phyloP scores from a whole-genome alignment of 2,329 filamentous ascomycete species.

The Anthostomella pinea region DNA sequence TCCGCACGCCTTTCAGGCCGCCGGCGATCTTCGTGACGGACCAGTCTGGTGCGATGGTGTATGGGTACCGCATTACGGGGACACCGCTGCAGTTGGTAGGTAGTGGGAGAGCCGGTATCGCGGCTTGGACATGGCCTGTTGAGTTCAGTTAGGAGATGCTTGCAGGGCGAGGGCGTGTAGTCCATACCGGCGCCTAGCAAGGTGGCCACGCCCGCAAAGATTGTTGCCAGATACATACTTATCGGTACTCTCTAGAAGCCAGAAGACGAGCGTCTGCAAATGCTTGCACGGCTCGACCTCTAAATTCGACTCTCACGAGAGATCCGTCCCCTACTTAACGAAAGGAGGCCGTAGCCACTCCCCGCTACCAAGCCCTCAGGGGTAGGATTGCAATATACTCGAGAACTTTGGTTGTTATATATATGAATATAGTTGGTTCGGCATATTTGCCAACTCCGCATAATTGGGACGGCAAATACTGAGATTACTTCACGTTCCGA shows the following conservation, averaged over 20 bases:
- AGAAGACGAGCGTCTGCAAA: not conserved
- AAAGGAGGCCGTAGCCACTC: not conserved
- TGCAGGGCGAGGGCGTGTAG: not conserved
- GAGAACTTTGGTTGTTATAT: slow-evolving; percentile 10
- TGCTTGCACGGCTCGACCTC: not conserved
- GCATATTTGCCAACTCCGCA: slow-evolving; percentile 11
- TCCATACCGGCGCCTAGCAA: slow-evolving; percentile 12
- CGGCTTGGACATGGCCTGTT: slow-evolving; percentile 12
- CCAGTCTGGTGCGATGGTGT: slow-evolving; percentile 36
- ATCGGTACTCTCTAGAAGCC: not conserved
- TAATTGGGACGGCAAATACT: slow-evolving; percentile 19
- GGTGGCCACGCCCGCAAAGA: slow-evolving; percentile 9
- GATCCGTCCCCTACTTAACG: slow-evolving; percentile 13
- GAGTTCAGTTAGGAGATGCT: slow-evolving; percentile 1
- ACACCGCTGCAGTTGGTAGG: slow-evolving; percentile 36
- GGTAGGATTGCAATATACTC: slow-evolving; percentile 11
- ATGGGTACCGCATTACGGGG: slow-evolving; percentile 30
- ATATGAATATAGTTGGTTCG: slow-evolving; percentile 7
- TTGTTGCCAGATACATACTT: slow-evolving; percentile 12
- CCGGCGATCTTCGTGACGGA: slow-evolving; percentile 39
- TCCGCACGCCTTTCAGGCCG: slow-evolving; percentile 34
- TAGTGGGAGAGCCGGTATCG: slow-evolving; percentile 27
- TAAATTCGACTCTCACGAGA: slow-evolving; percentile 1
- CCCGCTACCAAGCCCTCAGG: slow-evolving; percentile 2
- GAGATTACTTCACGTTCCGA: not conserved